Percentiles rank a stretch among this genome's conserved stretches.
phyloP scores from a whole-genome alignment of 139 green algal genomes.

The Micractinium sp. region DNA sequence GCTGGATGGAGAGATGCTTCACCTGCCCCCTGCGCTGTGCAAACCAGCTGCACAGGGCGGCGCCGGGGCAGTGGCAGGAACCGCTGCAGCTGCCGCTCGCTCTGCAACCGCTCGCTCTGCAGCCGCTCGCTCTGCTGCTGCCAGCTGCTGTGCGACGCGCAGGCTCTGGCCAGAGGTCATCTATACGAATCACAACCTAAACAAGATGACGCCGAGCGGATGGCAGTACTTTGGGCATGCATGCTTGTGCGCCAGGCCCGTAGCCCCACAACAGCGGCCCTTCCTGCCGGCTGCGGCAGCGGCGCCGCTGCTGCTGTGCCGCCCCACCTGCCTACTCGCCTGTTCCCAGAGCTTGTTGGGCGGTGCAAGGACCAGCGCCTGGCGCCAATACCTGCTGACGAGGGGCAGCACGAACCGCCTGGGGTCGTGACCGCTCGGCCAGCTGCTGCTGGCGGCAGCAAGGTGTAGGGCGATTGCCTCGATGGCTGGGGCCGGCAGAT shows the following conservation, averaged over 20 bases:
- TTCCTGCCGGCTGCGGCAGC: too few species aligned
- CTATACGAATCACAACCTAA: background rate
- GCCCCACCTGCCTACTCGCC: background rate
- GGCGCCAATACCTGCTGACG: background rate
- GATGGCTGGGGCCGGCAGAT: background rate
- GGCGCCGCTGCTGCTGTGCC: background rate
- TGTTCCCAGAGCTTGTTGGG: background rate
- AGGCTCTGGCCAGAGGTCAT: background rate
- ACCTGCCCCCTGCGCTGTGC: background rate
- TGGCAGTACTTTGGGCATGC: too few species aligned
- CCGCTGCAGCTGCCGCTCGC: too few species aligned
- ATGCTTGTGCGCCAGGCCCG: too few species aligned
- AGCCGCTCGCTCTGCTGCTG: background rate
- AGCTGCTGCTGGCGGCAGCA: background rate
- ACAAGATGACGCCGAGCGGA: too few species aligned
- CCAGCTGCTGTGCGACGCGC: background rate
- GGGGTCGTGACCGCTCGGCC: background rate
- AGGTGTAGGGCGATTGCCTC: background rate
- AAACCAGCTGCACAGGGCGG: background rate
- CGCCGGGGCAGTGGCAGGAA: too few species aligned
- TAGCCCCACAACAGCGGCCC: background rate
- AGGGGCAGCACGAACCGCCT: background rate
- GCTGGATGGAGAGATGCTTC: background rate
- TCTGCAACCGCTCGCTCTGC: too few species aligned
- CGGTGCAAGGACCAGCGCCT: background rate